Evolutionary conservation across 768 basidiomycete genomes (phyloP).

Genomic region (Mycena epipterygia): DNA sequence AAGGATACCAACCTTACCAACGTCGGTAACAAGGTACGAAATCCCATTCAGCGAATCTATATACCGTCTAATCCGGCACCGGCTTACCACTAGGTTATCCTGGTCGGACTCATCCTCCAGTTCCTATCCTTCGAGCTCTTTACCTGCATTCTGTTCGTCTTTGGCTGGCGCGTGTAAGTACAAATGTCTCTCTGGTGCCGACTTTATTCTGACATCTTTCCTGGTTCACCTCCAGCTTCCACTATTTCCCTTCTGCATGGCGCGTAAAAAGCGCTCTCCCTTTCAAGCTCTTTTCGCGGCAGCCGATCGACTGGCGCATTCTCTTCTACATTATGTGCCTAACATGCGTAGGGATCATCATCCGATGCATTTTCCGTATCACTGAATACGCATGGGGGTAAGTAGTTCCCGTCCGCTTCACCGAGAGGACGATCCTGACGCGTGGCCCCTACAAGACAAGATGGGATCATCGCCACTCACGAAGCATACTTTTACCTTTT

Average conservation of each 20-base stretch:
- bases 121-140: conserved; percentile 56
- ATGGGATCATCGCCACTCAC: conserved; percentile 57
- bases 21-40: conserved; percentile 45
- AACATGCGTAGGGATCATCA: conserved; percentile 41
- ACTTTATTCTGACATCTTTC: neutral
- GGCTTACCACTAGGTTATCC: conserved; percentile 46
- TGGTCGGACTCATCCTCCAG: conserved; percentile 60
- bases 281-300: conserved; percentile 7
- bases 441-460: conserved; percentile 22
- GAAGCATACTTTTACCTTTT: conserved; percentile 67
- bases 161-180: conserved; percentile 35
- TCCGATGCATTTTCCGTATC: conserved; percentile 66
- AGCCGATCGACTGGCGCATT: conserved; percentile 31
- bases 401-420: neutral
- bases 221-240: neutral
- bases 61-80: too few relatives aligned
- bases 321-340: neutral
- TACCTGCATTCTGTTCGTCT: conserved; percentile 49
- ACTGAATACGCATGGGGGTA: conserved; percentile 64
- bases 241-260: conserved; percentile 20
- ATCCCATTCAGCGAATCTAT: too few relatives aligned
- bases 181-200: neutral
- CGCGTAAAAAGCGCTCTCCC: neutral
- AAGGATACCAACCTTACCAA: conserved; percentile 25
- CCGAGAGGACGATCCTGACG: neutral